Percentiles rank a stretch among this genome's conserved stretches.
These are phyloP conservation scores for Pestalotiopsis sp. DNA, from an alignment of 2,329 filamentous ascomycete species.

Conservation along the genomic window DNA sequence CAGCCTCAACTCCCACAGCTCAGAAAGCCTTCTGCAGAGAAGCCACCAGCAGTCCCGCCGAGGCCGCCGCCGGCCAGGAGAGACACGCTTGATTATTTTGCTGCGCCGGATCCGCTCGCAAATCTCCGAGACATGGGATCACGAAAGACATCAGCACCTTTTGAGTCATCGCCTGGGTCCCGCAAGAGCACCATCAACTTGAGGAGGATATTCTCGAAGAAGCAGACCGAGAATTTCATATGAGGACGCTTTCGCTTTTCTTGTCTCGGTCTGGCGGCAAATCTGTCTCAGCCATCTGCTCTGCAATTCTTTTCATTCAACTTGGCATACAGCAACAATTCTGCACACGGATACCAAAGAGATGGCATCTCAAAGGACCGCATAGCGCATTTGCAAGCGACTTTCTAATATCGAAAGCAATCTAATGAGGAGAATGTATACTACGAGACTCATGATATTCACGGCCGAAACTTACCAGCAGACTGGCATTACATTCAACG, in stretches of 20 bases:
- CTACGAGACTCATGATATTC: background rate
- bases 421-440: background rate
- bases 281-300: background rate
- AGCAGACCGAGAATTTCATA: constrained; percentile 4
- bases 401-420: background rate
- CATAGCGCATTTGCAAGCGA: background rate
- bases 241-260: background rate
- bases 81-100: background rate
- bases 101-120: constrained; percentile 12
- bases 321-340: background rate
- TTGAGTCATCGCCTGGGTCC: background rate
- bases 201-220: constrained; percentile 39
- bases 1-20: constrained; percentile 1
- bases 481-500: background rate
- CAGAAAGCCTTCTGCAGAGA: background rate
- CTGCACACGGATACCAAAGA: background rate
- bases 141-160: background rate
- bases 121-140: constrained; percentile 15
- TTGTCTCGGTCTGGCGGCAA: background rate
- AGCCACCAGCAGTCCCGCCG: constrained; percentile 8
- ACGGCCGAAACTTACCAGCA: background rate
- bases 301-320: background rate
- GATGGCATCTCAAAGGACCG: background rate
- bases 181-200: constrained; percentile 10
- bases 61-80: background rate